Conservation (phyloP, 768 basidiomycete genomes). For the Hirschioporus abietinus region DNA sequence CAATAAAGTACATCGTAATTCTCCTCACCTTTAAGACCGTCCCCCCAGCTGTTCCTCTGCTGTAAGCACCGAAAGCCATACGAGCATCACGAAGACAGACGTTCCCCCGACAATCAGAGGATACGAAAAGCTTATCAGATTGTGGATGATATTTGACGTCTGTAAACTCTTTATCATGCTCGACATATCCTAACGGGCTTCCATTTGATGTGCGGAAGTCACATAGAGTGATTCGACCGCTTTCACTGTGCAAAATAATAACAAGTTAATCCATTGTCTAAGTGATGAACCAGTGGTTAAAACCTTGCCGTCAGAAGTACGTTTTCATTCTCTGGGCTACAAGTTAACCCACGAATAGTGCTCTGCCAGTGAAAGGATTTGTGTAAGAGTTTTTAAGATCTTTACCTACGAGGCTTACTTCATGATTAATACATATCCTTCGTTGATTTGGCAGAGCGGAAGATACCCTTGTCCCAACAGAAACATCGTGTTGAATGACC, state of each 20-base stretch:
- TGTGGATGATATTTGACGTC: slow-evolving; percentile 62
- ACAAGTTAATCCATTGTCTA: no score
- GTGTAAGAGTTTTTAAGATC: not conserved
- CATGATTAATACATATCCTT: slow-evolving; percentile 2
- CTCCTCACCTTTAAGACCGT: not conserved
- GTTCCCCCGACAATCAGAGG: slow-evolving; percentile 51
- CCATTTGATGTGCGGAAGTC: slow-evolving; percentile 44
- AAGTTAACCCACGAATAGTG: slow-evolving; percentile 57
- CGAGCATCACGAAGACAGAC: slow-evolving; percentile 66
- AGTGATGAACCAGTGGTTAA: slow-evolving; percentile 10
- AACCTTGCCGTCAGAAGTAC: slow-evolving; percentile 68
- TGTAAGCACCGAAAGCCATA: slow-evolving; percentile 61
- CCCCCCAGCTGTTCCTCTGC: not conserved
- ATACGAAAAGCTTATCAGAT: slow-evolving; percentile 65
- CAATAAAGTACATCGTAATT: not conserved
- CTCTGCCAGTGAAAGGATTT: slow-evolving; percentile 42
- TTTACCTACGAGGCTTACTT: slow-evolving; percentile 3
- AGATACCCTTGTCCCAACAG: slow-evolving; percentile 17
- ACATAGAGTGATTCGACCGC: slow-evolving; percentile 60
- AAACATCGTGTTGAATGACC: slow-evolving; percentile 50
- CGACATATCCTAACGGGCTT: slow-evolving; percentile 46
- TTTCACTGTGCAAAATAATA: slow-evolving; percentile 44
- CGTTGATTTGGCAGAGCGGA: not conserved
- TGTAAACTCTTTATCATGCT: slow-evolving; percentile 52
- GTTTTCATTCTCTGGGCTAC: slow-evolving; percentile 64